Evolutionary conservation across 345 rosid genomes (phyloP).

Genomic region (Eucalyptus cladocalyx): DNA sequence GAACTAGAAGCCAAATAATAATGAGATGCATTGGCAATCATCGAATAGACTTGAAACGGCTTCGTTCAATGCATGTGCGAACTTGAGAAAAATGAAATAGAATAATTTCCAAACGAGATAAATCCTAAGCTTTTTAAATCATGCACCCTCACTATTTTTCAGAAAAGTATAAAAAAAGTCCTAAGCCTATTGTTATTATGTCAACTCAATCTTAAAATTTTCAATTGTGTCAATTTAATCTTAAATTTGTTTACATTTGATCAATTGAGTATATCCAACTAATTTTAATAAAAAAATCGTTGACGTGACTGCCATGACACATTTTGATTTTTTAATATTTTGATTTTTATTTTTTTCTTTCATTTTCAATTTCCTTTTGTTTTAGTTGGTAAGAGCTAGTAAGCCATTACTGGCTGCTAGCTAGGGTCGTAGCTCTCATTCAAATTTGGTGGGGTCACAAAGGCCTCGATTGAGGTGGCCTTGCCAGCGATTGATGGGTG

Average conservation of each 20-base stretch:
- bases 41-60: background rate
- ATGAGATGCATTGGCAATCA: background rate
- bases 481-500: background rate
- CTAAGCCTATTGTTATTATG: too few relatives aligned
- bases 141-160: background rate
- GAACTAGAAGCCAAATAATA: background rate
- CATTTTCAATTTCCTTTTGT: background rate
- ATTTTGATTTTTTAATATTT: too few relatives aligned
- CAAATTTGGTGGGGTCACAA: background rate
- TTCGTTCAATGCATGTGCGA: background rate
- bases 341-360: too few relatives aligned
- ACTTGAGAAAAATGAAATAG: background rate
- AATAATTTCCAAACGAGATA: background rate
- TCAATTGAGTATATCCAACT: accelerated
- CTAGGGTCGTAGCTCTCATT: accelerated
- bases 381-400: accelerated
- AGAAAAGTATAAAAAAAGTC: too few relatives aligned
- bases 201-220: background rate
- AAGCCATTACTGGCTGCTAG: accelerated
- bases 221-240: too few relatives aligned
- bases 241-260: too few relatives aligned
- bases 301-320: background rate
- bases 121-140: background rate
- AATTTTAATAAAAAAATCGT: too few relatives aligned
- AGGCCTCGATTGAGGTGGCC: background rate